Evolutionary conservation across 2,329 filamentous ascomycete genomes (phyloP), one percentile per base, ranked within the genome.

Genomic region (Pestalotiopsis fici): DNA sequence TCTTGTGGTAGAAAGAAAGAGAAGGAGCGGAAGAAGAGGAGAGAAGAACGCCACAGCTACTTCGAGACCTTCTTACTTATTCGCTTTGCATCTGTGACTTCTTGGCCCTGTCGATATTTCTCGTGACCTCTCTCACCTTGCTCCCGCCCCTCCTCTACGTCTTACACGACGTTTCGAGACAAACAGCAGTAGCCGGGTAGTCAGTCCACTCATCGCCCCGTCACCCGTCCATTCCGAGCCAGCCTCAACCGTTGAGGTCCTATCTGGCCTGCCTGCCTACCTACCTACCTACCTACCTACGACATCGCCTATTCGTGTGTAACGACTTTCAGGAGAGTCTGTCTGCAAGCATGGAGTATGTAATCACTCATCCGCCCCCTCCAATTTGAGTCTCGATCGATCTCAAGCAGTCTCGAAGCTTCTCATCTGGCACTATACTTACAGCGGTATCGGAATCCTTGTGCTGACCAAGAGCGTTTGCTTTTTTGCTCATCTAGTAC

Each of bases 401-500:
- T 35, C 21, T 28, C 27, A 37, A 37, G 28, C 57, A 60, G 28
- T 31, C 27, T 60, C 57, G 28, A 60, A 60, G 57, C 31, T 37
- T 35, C 37, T 60, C 28, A 21, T 18, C 18, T 15, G 15, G 43
- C n/a, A 18, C 43, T 50, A 50, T 50, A n/a, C n/a, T n/a, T 31
- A 15, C 57, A 31, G 57, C 57, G 31, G 28, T 31, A 25, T 27
- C 31, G 35, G n/a, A 11, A 50, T 50, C 57, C 39, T 28, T 54
- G 55, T 28, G 56, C 64, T 66, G 57, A 66, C 57, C 23, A 21
- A 15, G 63, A 39, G 50, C n/a, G n/a, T 43, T 21, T 39, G 56
- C 55, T 63, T 59, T 59, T 50, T 35, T 71, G 11, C 31, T 11
- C 31, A 69, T 73, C 66, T 73, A 78, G 76, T 70, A 73, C 73